Base-by-base conservation (phyloP, 225 moss, liverwort and hornwort species). In the Physcomitrium patens region DNA sequence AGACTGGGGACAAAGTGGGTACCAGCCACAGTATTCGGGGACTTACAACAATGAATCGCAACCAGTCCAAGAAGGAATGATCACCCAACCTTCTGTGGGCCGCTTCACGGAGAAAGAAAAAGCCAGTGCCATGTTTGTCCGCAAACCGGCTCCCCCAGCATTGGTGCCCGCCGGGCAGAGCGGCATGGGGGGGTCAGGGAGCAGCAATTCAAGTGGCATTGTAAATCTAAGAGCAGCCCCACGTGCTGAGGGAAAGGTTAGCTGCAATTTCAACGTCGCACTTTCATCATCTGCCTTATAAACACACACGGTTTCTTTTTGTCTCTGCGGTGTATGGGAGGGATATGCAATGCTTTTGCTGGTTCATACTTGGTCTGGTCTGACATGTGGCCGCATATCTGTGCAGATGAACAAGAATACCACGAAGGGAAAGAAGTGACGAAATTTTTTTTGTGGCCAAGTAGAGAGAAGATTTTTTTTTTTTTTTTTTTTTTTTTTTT, bases 91-190 rank as follows among this genome's bases (percentile, higher is more conserved):
- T 27, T 70, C 70, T 6, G 57, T 70, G 5, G 70, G 70, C 10
- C 70, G 57, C n/a, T 70, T 70, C 44, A 55, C 55, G 10, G 70
- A 70, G 31, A 55, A 70, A 42, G 70, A 70, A 42, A 55, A 56
- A 31, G 18, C 54, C 37, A 70, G 57, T 18, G 44, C 70, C 11
- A n/a, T 70, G 37, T 42, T 18, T 14, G 18, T 20, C 31, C 55
- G 23, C 41, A 70, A 43, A 44, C 70, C 70, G 20, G 37, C 10
- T 22, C 0, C 18, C 70, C 42, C 55, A 20, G 56, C 19, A 55
- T 10, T 42, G 20, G 20, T 55, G 58, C 14, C 22, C 19, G 20
- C 70, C 55, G 70, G 19, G 42, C 14, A 31, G 55, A 57, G 55
- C 70, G 7, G 58, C 57, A 15, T 44, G 43, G 31, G 58, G 43